These are phyloP conservation scores for Pyrenophora graminea DNA, from an alignment of 2,329 filamentous ascomycete genomes.

Conservation along the genomic window DNA sequence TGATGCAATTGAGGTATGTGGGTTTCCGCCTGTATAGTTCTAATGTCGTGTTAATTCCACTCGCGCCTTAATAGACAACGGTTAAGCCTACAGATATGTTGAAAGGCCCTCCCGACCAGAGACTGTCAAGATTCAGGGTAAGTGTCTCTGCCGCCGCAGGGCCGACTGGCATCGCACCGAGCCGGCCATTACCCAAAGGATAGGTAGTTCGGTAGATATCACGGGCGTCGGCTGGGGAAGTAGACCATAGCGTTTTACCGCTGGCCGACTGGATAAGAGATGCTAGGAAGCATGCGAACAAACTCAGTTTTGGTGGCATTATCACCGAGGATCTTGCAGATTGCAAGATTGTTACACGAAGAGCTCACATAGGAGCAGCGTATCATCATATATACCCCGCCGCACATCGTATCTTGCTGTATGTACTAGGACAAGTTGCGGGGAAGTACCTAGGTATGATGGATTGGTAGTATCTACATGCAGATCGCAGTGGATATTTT, in stretches of 20 bases:
- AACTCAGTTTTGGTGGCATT: not conserved
- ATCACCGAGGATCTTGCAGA: not conserved
- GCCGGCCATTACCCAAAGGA: slow-evolving; percentile 55
- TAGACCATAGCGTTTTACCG: slow-evolving; percentile 30
- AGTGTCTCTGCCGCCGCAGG: slow-evolving; percentile 50
- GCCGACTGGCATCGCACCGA: slow-evolving; percentile 55
- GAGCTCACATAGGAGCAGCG: not conserved
- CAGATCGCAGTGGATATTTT: slow-evolving; percentile 11
- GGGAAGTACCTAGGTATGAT: slow-evolving; percentile 1
- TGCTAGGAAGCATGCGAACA: not conserved
- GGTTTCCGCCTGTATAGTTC: slow-evolving; percentile 56
- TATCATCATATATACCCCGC: not conserved
- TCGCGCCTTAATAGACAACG: not conserved
- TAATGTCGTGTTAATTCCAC: slow-evolving; percentile 13
- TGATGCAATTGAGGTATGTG: slow-evolving; percentile 39
- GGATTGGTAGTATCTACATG: not conserved
- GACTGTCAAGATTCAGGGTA: slow-evolving; percentile 54
- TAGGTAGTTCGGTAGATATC: slow-evolving; percentile 43
- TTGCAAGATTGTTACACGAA: not conserved
- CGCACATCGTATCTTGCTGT: not conserved
- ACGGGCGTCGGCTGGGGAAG: slow-evolving; percentile 20
- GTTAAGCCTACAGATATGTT: slow-evolving; percentile 42
- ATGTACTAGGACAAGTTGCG: not conserved
- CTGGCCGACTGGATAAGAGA: not conserved
- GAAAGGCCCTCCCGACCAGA: slow-evolving; percentile 59